Evolutionary conservation across 2,329 filamentous ascomycete genomes (phyloP), one percentile per base, ranked within the genome.

Genomic region (Pseudopyricularia cyperi): DNA sequence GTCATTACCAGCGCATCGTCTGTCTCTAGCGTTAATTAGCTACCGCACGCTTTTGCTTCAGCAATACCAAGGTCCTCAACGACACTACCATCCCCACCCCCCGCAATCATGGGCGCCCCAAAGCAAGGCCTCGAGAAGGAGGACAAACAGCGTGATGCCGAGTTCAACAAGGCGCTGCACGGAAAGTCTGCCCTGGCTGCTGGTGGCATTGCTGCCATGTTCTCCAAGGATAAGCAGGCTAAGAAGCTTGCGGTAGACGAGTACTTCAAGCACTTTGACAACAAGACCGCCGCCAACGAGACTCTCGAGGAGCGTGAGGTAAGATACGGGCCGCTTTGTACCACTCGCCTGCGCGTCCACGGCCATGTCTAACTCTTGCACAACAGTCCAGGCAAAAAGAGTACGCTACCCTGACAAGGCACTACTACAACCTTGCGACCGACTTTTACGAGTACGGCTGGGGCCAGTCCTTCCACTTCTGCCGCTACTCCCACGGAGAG

Each of bases 341-440:
- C 7, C 24, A n/a, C 4, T 22, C 17, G 15, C 22, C 12, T 19
- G 15, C 19, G n/a, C 12, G 12, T 22, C 44, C 8, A 14, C 15
- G 19, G 6, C 24, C 22, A 15, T 15, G 3, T 15, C 39, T 44
- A 44, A 44, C 33, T 15, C 2, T 32, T 26, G 26, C 26, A 32
- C 53, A 46, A 58, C 64, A 89, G 85, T 78, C 85, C 59, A 82
- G 89, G 65, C 82, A 83, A 63, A 85, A 83, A 55, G 87, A 96
- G 71, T 97, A 97, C 68, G 91, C 90, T 51, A 94, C 89, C 34
- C 72, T 97, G 65, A 96, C 91, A 48, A 83, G 87, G 75, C 89
- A 96, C 85, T 95, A 96, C 77, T 96, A 96, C 75, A 95, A 96
- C 71, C 80, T 95, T 48, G 89, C 88, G n/a, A 96, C 90, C 59